Percentiles rank a stretch among this genome's conserved stretches.
phyloP scores from a whole-genome alignment of 805 yeast species.

The Sugiyamaella qingdaonensis region DNA sequence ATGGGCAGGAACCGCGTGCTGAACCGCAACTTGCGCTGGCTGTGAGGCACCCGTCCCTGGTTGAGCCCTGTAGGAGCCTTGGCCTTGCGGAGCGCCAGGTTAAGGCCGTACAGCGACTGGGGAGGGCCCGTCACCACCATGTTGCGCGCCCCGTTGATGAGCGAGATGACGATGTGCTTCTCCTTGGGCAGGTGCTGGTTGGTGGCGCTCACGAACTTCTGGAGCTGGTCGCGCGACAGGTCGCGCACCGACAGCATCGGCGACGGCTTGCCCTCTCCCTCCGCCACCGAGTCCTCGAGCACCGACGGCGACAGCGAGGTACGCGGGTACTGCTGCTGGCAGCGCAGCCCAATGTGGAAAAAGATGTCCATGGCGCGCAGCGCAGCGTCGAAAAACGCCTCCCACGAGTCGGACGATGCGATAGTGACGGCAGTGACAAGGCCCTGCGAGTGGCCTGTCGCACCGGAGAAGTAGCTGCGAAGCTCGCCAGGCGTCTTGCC shows the following conservation, averaged over 20 bases:
- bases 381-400: conserved; percentile 65
- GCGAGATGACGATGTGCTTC: conserved; percentile 84
- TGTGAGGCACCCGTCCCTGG: conserved; percentile 89
- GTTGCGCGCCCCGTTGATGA: conserved; percentile 93
- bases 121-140: conserved; percentile 98
- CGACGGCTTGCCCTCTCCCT: conserved; percentile 94
- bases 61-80: conserved; percentile 93
- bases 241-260: conserved; percentile 97
- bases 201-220: conserved; percentile 74
- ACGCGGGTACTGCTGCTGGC: conserved; percentile 84
- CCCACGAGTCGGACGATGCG: conserved; percentile 81
- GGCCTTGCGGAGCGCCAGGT: conserved; percentile 84
- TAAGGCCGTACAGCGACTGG: conserved; percentile 93
- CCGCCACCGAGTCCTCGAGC: conserved; percentile 84
- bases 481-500: conserved; percentile 90
- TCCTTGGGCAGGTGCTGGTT: conserved; percentile 90
- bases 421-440: conserved; percentile 89
- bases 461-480: conserved; percentile 50
- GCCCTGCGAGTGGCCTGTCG: conserved; percentile 46
- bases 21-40: conserved; percentile 91
- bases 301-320: conserved; percentile 92
- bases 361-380: conserved; percentile 76
- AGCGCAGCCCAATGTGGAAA: conserved; percentile 91
- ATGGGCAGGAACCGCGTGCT: conserved; percentile 93
- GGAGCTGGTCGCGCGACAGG: conserved; percentile 73